A percentile compares a stretch with the other conserved stretches of the same genome.
Conservation (phyloP, 2,329 filamentous ascomycete genomes). For the Hypoxylon sp. region DNA sequence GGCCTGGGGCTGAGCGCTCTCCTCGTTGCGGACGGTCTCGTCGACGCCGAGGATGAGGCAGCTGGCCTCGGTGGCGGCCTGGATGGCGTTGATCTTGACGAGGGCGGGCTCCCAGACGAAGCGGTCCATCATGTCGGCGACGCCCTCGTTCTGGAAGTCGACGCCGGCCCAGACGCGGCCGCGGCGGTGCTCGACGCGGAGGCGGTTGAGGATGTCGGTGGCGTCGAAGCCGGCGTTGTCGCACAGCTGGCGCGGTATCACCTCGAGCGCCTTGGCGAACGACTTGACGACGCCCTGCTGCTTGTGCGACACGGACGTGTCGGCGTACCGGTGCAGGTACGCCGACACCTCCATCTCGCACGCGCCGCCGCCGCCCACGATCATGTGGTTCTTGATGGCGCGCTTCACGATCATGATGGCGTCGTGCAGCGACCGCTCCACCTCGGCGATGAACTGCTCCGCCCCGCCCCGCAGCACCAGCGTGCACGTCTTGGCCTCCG, state of each 20-base stretch:
- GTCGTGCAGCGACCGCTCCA: conserved; percentile 96
- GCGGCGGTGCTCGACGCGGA: conserved; percentile 95
- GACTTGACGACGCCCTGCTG: conserved; percentile 98
- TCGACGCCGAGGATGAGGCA: conserved; percentile 96
- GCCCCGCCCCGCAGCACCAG: conserved; percentile 93
- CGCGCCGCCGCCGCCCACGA: conserved; percentile 94
- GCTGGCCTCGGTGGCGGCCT: conserved; percentile 92
- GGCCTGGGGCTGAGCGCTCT: conserved; percentile 83
- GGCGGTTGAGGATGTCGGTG: conserved; percentile 94
- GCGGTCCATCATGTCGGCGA: conserved; percentile 90
- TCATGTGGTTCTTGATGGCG: conserved; percentile 90
- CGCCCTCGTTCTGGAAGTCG: conserved; percentile 91
- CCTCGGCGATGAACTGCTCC: conserved; percentile 98
- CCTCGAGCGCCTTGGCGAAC: conserved; percentile 95
- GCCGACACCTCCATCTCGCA: conserved; percentile 96
- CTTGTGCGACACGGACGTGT: conserved; percentile 92
- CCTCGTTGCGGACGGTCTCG: conserved; percentile 98
- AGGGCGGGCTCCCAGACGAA: conserved; percentile 98
- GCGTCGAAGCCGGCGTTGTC: conserved; percentile 99
- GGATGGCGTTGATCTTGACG: conserved; percentile 96
- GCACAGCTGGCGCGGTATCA: conserved; percentile 95
- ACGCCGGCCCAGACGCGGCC: conserved; percentile 94
- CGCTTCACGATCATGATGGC: conserved; percentile 99
- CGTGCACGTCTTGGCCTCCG: conserved; percentile 95
- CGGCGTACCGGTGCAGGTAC: conserved; percentile 90